phyloP scores from a whole-genome alignment of 805 yeast genomes.

The Metschnikowia lochheadii region DNA sequence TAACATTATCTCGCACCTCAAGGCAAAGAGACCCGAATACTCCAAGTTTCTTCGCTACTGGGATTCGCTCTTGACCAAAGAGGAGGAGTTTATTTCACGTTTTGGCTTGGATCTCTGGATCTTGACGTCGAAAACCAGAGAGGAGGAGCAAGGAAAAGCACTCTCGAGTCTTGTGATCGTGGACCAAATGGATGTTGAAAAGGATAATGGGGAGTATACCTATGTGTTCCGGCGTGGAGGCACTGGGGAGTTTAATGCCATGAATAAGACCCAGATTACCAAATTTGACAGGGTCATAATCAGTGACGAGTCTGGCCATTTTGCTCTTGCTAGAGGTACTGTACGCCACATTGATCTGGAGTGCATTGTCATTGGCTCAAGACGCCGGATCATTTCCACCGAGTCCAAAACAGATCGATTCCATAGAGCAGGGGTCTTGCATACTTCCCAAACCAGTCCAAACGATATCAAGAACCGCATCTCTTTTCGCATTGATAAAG shows the following conservation, averaged over 20 bases:
- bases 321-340: slow-evolving; percentile 63
- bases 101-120: slow-evolving; percentile 68
- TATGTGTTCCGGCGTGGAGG: slow-evolving; percentile 47
- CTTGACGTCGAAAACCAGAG: slow-evolving; percentile 54
- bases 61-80: slow-evolving; percentile 69
- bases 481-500: slow-evolving; percentile 70
- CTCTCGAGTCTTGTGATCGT: slow-evolving; percentile 48
- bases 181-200: slow-evolving; percentile 18
- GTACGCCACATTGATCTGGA: slow-evolving; percentile 43
- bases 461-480: slow-evolving; percentile 6
- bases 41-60: slow-evolving; percentile 62
- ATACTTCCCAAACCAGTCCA: slow-evolving; percentile 7
- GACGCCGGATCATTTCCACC: slow-evolving; percentile 48
- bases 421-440: slow-evolving; percentile 18
- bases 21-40: slow-evolving; percentile 34
- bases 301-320: slow-evolving; percentile 79
- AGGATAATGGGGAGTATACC: slow-evolving; percentile 25
- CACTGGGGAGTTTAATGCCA: slow-evolving; percentile 9
- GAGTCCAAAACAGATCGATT: slow-evolving; percentile 40
- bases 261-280: slow-evolving; percentile 45
- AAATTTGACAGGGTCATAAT: slow-evolving; percentile 63
- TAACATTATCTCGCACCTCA: slow-evolving; percentile 48
- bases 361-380: slow-evolving; percentile 46
- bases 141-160: slow-evolving; percentile 54
- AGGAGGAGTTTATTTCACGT: slow-evolving; percentile 55